Percentiles rank a stretch among this genome's conserved stretches.
These are phyloP conservation scores for Epichloe gansuensis DNA, from an alignment of 2,329 filamentous ascomycete species.

Conservation along the genomic window DNA sequence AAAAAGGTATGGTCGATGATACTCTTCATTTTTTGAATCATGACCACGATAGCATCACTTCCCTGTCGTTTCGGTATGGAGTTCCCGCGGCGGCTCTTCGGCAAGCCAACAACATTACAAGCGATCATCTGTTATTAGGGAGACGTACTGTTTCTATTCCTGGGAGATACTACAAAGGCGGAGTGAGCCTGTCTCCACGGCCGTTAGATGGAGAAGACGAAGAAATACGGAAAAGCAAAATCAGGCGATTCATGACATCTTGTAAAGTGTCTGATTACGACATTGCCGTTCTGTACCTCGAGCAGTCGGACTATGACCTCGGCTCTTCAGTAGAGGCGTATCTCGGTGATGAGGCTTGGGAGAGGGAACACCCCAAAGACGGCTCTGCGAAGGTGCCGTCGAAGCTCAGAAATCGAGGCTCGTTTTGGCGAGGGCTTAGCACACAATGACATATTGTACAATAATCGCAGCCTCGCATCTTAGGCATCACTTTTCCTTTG, in stretches of 20 bases:
- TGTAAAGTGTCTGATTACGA: constrained; percentile 70
- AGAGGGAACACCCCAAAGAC: constrained; percentile 46
- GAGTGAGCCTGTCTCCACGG: constrained; percentile 53
- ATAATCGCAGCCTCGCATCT: no score
- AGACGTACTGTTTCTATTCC: constrained; percentile 61
- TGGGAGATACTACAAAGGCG: constrained; percentile 53
- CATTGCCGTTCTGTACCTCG: constrained; percentile 60
- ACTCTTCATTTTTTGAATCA: constrained; percentile 65
- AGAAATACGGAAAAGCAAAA: constrained; percentile 53
- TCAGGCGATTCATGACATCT: constrained; percentile 65
- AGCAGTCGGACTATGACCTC: constrained; percentile 55
- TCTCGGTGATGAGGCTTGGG: constrained; percentile 64
- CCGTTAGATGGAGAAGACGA: constrained; percentile 66
- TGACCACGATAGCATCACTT: constrained; percentile 51
- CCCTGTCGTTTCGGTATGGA: constrained; percentile 57
- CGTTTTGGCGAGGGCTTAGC: constrained; percentile 19
- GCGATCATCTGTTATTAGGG: constrained; percentile 57
- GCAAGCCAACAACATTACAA: constrained; percentile 54
- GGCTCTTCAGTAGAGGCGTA: constrained; percentile 50
- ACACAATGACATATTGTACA: neutral
- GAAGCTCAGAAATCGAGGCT: constrained; percentile 19
- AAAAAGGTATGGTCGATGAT: constrained; percentile 39
- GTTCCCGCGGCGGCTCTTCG: constrained; percentile 52
- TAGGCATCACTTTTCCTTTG: no score
- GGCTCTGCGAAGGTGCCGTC: constrained; percentile 13